Evolutionary conservation across 2,329 filamentous ascomycete species (phyloP), one percentile per base, ranked within the genome.

Genomic region (Botryotinia globosa): DNA sequence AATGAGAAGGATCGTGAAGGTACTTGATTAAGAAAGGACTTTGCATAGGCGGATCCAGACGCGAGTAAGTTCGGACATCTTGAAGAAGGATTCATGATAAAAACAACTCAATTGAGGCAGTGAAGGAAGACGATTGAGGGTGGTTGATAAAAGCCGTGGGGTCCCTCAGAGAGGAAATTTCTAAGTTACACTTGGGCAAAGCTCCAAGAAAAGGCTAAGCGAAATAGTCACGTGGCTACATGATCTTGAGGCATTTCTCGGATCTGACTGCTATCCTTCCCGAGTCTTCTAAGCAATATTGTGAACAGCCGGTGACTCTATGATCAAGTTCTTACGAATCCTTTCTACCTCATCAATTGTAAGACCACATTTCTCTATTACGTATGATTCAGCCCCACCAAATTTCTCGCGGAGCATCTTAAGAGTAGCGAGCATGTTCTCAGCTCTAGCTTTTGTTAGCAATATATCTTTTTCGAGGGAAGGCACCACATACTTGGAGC

Each of bases 311-410:
- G 75, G 72, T 22, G 74, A 74, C 58, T 78, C 74, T 34, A 80
- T 82, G 6, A 84, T 80, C 74, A 90, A 77, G 78, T 87, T 89
- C 67, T 79, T 82, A 69, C 83, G 84, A 66, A 92, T 80, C 73
- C 79, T 82, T 74, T 84, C 83, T 71, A 93, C 83, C 74, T 88
- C 86, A 9, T 84, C 85, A 48, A 85, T 83, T 1, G 83, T 85
- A 51, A 94, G 79, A 20, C 89, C 85, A 78, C 90, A 90, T 45
- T 87, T 81, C 22, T 87, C 82, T 71, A 83, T 82, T 75, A 93
- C 83, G 81, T 92, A 94, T 22, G 82, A 81, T 79, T 93, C 90
- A 3, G 87, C 85, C 3, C 90, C 87, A 4, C 90, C 91, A 81
- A 89, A 91, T 74, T 86, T 84, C 42, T 84, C 81, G 65, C 87